Evolutionary conservation across 495 filamentous ascomycete genomes (phyloP).

Genomic region (Neurospora cerealis): DNA sequence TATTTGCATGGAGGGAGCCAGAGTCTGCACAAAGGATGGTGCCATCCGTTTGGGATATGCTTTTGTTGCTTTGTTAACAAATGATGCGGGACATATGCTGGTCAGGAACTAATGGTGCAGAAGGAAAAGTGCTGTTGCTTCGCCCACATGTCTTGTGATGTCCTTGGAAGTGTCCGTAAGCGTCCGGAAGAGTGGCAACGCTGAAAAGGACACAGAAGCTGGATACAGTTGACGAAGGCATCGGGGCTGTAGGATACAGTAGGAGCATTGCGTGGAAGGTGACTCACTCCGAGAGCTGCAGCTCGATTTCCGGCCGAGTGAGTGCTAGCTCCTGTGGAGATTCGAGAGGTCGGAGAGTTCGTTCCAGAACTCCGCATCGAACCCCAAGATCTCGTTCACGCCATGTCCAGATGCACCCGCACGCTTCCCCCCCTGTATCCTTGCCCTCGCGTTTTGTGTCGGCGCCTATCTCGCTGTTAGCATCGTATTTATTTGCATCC

Average conservation of each 20-base stretch:
- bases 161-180: neutral
- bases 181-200: neutral
- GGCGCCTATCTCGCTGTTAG: too few relatives aligned
- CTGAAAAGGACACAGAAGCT: neutral
- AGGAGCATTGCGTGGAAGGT: too few relatives aligned
- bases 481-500: too few relatives aligned
- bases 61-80: neutral
- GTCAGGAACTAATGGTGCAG: neutral
- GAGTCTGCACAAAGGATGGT: neutral
- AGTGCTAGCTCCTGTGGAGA: neutral
- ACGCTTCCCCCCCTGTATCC: too few relatives aligned
- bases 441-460: too few relatives aligned
- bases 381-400: neutral
- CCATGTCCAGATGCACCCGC: too few relatives aligned
- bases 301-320: too few relatives aligned
- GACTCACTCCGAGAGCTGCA: too few relatives aligned
- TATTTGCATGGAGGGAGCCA: neutral
- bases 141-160: neutral
- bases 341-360: neutral
- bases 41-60: neutral
- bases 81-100: neutral
- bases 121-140: neutral
- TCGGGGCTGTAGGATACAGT: too few relatives aligned
- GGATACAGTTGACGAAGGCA: neutral
- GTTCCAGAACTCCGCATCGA: neutral